A percentile compares a stretch with the other conserved stretches of the same genome.
These are phyloP conservation scores for Boletus rex-veris DNA, from an alignment of 768 basidiomycete genomes.

Conservation along the genomic window DNA sequence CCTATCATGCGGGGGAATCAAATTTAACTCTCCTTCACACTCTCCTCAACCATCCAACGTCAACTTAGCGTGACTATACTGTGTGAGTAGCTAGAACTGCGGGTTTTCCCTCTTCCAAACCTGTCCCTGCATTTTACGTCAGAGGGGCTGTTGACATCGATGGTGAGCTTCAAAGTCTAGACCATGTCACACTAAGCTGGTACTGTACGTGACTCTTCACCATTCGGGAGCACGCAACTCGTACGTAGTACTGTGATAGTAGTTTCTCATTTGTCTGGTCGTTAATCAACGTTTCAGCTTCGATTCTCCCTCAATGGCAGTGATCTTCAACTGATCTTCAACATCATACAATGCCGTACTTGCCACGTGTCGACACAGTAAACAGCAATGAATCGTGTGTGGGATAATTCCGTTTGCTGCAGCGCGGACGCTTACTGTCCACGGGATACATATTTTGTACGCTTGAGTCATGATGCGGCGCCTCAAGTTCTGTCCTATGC, in stretches of 20 bases:
- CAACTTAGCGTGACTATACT: background rate
- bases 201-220: background rate
- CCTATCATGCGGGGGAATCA: background rate
- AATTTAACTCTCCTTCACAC: constrained; percentile 3
- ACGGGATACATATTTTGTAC: background rate
- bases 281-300: constrained; percentile 21
- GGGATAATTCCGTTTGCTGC: background rate
- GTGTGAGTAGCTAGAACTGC: constrained; percentile 2
- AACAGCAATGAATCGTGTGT: background rate
- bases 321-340: constrained; percentile 32
- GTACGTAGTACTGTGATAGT: background rate
- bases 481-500: background rate
- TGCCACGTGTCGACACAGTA: constrained; percentile 8
- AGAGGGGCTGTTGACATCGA: background rate
- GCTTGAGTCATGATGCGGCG: background rate
- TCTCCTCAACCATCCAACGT: background rate
- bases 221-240: constrained; percentile 1
- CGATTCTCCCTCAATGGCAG: constrained; percentile 22
- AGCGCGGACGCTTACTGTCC: background rate
- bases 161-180: constrained; percentile 3
- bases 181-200: background rate
- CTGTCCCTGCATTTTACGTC: constrained; percentile 20
- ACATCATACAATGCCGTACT: constrained; percentile 14
- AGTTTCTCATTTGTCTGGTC: constrained; percentile 5
- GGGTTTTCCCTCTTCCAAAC: constrained; percentile 4